Conservation (phyloP, 2,329 filamentous ascomycete species). For the Alternaria arbusti region DNA sequence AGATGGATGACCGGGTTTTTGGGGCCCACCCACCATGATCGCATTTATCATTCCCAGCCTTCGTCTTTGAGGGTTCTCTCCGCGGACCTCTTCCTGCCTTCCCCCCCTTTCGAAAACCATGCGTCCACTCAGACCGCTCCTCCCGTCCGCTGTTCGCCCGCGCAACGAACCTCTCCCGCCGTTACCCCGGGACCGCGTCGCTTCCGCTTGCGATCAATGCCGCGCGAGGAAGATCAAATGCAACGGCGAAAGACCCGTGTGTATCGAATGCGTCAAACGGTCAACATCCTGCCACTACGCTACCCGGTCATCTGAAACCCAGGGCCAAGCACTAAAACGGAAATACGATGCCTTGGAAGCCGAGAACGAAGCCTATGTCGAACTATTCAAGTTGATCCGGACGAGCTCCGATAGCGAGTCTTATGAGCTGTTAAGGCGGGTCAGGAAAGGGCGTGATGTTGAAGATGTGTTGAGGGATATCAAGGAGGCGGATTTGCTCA, state of each 20-base stretch:
- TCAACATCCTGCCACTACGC: conserved; percentile 9
- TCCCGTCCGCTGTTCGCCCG: conserved; percentile 4
- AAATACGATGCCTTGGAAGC: conserved; percentile 15
- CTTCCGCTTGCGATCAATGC: conserved; percentile 14
- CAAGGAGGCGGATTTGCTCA: conserved; percentile 19
- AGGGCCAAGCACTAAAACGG: conserved; percentile 19
- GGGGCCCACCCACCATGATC: neutral
- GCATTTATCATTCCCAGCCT: neutral
- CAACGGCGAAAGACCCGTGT: conserved; percentile 4
- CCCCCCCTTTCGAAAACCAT: neutral
- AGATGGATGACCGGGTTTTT: neutral
- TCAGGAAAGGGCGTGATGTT: conserved; percentile 18
- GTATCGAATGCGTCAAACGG: conserved; percentile 10
- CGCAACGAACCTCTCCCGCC: conserved; percentile 4
- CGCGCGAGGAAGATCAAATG: conserved; percentile 15
- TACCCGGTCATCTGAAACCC: neutral
- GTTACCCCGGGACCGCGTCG: conserved; percentile 7
- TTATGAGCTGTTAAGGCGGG: conserved; percentile 16
- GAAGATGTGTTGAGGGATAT: conserved; percentile 17
- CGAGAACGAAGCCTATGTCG: conserved; percentile 18
- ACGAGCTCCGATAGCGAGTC: conserved; percentile 16
- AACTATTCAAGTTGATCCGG: conserved; percentile 18
- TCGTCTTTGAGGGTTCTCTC: neutral
- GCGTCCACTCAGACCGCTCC: conserved; percentile 10
- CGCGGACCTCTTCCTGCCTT: neutral